phyloP scores from a whole-genome alignment of 331 rosid genomes.

The Erythrophleum ivorense region DNA sequence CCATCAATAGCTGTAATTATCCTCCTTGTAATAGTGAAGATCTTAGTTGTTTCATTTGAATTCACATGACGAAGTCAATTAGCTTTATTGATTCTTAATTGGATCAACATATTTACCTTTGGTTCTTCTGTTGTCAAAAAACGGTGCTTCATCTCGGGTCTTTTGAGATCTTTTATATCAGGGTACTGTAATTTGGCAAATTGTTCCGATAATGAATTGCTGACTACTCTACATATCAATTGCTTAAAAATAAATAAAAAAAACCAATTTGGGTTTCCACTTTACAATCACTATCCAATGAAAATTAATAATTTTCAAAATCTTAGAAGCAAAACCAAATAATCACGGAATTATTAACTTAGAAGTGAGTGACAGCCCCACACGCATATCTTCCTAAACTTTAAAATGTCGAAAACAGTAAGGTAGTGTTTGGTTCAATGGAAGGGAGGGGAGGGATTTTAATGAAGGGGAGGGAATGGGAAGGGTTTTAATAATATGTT shows the following conservation, averaged over 20 bases:
- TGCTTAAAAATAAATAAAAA: background rate
- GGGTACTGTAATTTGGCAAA: background rate
- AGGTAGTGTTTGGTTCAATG: too few species aligned
- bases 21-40: background rate
- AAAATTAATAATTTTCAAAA: background rate
- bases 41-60: background rate
- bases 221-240: background rate
- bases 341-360: background rate
- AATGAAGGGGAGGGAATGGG: too few species aligned
- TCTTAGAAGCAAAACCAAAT: background rate
- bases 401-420: background rate
- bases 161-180: background rate
- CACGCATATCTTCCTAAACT: background rate
- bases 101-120: background rate
- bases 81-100: background rate
- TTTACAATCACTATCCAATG: background rate
- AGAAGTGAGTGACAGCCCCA: constrained; percentile 12
- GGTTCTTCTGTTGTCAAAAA: background rate
- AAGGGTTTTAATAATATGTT: too few species aligned
- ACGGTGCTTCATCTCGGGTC: background rate
- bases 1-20: background rate
- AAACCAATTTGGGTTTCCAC: background rate
- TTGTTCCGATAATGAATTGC: background rate
- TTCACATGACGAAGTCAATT: background rate
- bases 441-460: too few species aligned